Percentiles rank a stretch among this genome's conserved stretches.
Evolutionary conservation across 2,329 filamentous ascomycete species (phyloP).

Genomic region (Aureobasidium sp.): DNA sequence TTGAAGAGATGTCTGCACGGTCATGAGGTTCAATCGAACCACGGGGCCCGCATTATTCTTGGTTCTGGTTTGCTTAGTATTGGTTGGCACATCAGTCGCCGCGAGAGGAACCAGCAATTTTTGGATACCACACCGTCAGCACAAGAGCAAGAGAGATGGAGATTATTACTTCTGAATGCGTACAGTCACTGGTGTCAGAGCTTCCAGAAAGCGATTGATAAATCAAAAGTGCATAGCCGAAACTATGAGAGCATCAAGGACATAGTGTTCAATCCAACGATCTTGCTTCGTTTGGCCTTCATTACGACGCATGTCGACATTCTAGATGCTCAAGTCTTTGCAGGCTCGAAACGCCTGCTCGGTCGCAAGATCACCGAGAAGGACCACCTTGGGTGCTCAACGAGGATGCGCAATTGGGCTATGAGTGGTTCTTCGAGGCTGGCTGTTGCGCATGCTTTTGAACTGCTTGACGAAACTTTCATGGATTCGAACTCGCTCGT

Average conservation of each 20-base stretch:
- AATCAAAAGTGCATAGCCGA: slow-evolving; percentile 32
- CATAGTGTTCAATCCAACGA: slow-evolving; percentile 75
- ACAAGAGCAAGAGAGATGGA: slow-evolving; percentile 84
- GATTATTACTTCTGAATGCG: slow-evolving; percentile 70
- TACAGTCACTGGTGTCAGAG: slow-evolving; percentile 90
- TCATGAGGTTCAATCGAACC: slow-evolving; percentile 76
- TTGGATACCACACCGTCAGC: slow-evolving; percentile 72
- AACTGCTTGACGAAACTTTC: slow-evolving; percentile 74
- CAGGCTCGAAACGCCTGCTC: slow-evolving; percentile 72
- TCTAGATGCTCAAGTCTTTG: slow-evolving; percentile 90
- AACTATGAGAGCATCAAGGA: slow-evolving; percentile 40
- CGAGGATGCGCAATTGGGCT: slow-evolving; percentile 82
- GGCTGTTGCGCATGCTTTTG: slow-evolving; percentile 82
- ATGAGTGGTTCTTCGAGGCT: slow-evolving; percentile 77
- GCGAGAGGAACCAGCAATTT: slow-evolving; percentile 84
- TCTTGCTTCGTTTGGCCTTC: slow-evolving; percentile 83
- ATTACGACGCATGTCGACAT: slow-evolving; percentile 97
- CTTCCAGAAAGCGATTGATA: slow-evolving; percentile 70
- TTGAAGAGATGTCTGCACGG: slow-evolving; percentile 80
- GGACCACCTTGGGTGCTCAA: slow-evolving; percentile 70
- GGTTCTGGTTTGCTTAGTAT: slow-evolving; percentile 89
- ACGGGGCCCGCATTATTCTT: slow-evolving; percentile 80
- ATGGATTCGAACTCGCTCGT: slow-evolving; percentile 40
- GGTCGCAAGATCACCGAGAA: slow-evolving; percentile 75
- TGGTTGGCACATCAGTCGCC: slow-evolving; percentile 92